A percentile compares a stretch with the other conserved stretches of the same genome.
These are phyloP conservation scores for Herpomyces periplanetae DNA, from an alignment of 2,329 filamentous ascomycete genomes.

Conservation along the genomic window DNA sequence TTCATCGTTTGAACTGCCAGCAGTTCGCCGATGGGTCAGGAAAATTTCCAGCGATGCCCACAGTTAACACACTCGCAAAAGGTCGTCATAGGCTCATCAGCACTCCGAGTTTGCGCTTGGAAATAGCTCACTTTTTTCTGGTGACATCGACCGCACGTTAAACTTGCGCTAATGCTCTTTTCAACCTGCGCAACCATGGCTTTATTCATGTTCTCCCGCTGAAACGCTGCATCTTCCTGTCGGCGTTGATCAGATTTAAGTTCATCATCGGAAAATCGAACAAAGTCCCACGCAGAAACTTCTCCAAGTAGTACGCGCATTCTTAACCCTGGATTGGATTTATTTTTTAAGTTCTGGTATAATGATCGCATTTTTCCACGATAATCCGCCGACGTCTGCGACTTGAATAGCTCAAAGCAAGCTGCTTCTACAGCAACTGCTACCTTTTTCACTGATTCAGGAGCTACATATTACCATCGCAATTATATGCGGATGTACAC, in stretches of 20 bases:
- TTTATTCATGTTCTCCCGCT: slow-evolving; percentile 83
- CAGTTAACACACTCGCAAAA: slow-evolving; percentile 31
- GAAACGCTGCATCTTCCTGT: slow-evolving; percentile 29
- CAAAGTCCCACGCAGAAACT: slow-evolving; percentile 30
- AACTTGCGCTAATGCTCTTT: slow-evolving; percentile 50
- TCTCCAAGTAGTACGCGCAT: slow-evolving; percentile 31
- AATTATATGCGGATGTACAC: not conserved
- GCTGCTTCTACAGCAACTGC: slow-evolving; percentile 36
- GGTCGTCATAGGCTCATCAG: slow-evolving; percentile 65
- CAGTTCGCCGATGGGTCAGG: no score
- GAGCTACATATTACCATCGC: slow-evolving; percentile 6
- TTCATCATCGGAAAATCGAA: slow-evolving; percentile 56
- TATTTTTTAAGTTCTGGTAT: slow-evolving; percentile 78
- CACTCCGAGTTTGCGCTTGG: slow-evolving; percentile 73
- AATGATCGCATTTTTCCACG: slow-evolving; percentile 60
- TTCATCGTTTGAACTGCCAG: no score
- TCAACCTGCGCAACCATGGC: slow-evolving; percentile 74
- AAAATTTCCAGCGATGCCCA: slow-evolving; percentile 25
- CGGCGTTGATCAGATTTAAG: slow-evolving; percentile 54
- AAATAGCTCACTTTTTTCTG: slow-evolving; percentile 81
- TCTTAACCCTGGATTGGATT: slow-evolving; percentile 39
- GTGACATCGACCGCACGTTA: slow-evolving; percentile 68
- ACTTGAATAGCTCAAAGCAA: slow-evolving; percentile 25
- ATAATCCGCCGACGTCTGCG: slow-evolving; percentile 31
- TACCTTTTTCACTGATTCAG: slow-evolving; percentile 23